phyloP scores from a whole-genome alignment of 257 asterid species.

The Scutellaria barbata region DNA sequence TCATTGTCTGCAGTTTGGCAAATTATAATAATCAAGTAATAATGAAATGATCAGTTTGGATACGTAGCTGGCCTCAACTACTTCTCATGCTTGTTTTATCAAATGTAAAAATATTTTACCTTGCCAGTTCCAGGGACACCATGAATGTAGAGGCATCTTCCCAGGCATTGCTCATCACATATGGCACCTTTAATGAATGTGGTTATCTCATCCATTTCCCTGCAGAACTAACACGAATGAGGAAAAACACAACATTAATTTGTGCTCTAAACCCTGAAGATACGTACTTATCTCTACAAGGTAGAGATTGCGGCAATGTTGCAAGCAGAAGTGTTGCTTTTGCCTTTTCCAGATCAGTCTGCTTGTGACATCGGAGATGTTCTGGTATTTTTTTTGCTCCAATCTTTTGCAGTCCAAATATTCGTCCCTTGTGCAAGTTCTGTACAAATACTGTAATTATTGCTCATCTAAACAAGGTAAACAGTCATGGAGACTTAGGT shows the following conservation, averaged over 20 bases:
- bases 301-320: slow-evolving; percentile 84
- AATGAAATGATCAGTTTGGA: too few species aligned
- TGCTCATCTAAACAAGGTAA: slow-evolving; percentile 40
- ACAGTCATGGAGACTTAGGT: slow-evolving; percentile 17
- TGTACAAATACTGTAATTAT: slow-evolving; percentile 37
- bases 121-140: too few species aligned
- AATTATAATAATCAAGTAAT: too few species aligned
- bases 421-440: slow-evolving; percentile 79
- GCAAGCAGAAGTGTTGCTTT: slow-evolving; percentile 88
- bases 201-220: too few species aligned
- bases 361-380: too few species aligned
- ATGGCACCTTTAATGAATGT: too few species aligned
- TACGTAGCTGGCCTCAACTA: too few species aligned
- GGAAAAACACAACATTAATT: slow-evolving; percentile 24
- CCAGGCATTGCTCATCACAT: too few species aligned
- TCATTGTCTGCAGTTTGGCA: slow-evolving; percentile 81
- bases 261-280: not conserved
- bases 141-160: too few species aligned
- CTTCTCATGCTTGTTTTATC: too few species aligned
- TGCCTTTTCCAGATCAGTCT: slow-evolving; percentile 87
- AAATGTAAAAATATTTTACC: too few species aligned
- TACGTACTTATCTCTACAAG: slow-evolving; percentile 88
- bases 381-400: slow-evolving; percentile 92
- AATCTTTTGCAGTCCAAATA: slow-evolving; percentile 83
- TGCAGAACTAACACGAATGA: too few species aligned